Evolutionary conservation across 164 flowering plant genomes (phyloP), one percentile per base, ranked within the genome.

Genomic region (Annona squamosa): DNA sequence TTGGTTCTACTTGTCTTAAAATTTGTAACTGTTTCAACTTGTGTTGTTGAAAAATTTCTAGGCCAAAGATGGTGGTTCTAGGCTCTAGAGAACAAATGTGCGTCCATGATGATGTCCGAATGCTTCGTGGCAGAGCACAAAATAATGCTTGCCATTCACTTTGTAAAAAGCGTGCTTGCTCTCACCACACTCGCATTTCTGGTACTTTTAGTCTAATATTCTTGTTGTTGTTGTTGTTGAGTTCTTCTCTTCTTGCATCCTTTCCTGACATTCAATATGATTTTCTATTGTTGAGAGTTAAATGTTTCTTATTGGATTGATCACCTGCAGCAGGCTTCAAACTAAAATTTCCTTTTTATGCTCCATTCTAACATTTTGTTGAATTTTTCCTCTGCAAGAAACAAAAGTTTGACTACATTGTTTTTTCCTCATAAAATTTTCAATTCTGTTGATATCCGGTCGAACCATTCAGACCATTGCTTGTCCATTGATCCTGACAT

Each of bases 51-150:
- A 41, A 48, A 62, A 79, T 46, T 18, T 85, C 80, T 87, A 95
- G 99, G 91, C 99, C 99, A 37, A 95, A 87, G 81, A 95, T 95
- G 99, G 87, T 82, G 4, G 86, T 91, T 4, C 79, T 95, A 80
- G 98, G 99, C 77, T 95, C 99, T 76, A 89, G 99, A 73, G 98
- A 93, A 80, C 99, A 95, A 70, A 79, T 93, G 73, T 95, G 99
- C 86, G 91, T 95, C 79, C 91, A 95, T 79, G 87, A 89, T 5
- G 85, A 89, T 69, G 97, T 95, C 56, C 82, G 87, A 67, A 73
- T 77, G 69, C 91, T 91, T 70, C 90, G 77, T 42, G 99, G 99
- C 74, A 91, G 78, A 79, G 87, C 92, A 71, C 99, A 93, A 72
- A 90, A 85, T 52, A 86, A 91, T 85, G 98, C 98, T 52, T 95